Evolutionary conservation across 352 stramenopile species (phyloP).

Genomic region (Globisporangium rhizosaccharum): DNA sequence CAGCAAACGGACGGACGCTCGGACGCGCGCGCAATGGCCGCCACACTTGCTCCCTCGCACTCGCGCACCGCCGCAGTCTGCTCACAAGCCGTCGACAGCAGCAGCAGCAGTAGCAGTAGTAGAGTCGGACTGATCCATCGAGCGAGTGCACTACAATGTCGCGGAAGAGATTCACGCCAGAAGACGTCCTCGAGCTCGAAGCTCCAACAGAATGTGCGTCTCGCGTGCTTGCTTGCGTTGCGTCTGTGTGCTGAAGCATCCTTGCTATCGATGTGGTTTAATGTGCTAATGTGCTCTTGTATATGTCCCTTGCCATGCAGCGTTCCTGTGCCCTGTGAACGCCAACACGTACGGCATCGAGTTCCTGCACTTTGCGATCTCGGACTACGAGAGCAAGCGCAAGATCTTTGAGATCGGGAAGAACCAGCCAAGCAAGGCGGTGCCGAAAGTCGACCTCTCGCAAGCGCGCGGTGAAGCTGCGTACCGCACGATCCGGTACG

Average conservation of each 20-base stretch:
- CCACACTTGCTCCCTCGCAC: background rate
- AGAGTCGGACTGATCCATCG: background rate
- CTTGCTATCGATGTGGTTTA: no score
- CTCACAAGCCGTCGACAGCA: background rate
- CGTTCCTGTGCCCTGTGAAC: slow-evolving; percentile 91
- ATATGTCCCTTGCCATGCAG: slow-evolving; percentile 19
- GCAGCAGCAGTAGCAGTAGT: background rate
- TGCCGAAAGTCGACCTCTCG: slow-evolving; percentile 81
- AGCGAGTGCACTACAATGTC: slow-evolving; percentile 25
- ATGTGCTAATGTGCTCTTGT: slow-evolving; percentile 3
- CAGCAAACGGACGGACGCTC: background rate
- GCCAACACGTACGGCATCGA: slow-evolving; percentile 95
- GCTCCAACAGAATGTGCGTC: slow-evolving; percentile 63
- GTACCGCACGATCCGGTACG: slow-evolving; percentile 93
- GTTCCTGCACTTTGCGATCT: slow-evolving; percentile 94
- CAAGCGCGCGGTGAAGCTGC: slow-evolving; percentile 85
- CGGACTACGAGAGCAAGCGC: slow-evolving; percentile 92
- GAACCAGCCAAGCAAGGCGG: slow-evolving; percentile 52
- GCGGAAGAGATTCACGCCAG: slow-evolving; percentile 73
- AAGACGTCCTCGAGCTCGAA: slow-evolving; percentile 79
- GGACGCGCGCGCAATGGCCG: background rate
- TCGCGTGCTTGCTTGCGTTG: background rate
- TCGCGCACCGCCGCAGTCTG: background rate
- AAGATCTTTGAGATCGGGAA: slow-evolving; percentile 93
- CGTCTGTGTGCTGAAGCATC: background rate